phyloP scores from a whole-genome alignment of 1,139 yeast genomes.

The Oligophagozyma castellii region DNA sequence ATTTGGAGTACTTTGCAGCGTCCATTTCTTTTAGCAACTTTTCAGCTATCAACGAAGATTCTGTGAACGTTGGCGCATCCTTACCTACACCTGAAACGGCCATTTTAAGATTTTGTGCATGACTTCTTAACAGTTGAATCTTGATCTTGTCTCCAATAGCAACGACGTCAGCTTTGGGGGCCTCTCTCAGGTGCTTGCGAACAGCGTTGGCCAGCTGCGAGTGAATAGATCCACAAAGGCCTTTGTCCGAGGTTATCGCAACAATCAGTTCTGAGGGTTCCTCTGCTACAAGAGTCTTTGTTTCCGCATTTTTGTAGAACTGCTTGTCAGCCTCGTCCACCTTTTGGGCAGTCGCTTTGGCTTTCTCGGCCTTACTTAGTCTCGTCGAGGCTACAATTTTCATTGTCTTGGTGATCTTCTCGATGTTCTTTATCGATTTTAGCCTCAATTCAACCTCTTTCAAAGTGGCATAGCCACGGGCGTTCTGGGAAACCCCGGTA shows the following conservation, averaged over 20 bases:
- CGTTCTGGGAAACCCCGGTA: too few species aligned
- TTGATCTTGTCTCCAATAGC: constrained; percentile 91
- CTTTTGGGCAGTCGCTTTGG: constrained; percentile 79
- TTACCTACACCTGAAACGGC: constrained; percentile 87
- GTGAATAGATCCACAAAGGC: constrained; percentile 97
- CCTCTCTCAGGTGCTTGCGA: constrained; percentile 46
- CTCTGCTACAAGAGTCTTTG: constrained; percentile 38
- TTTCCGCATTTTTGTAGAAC: constrained; percentile 73
- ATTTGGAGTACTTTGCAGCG: constrained; percentile 44
- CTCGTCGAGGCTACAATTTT: constrained; percentile 98
- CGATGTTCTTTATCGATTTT: constrained; percentile 96
- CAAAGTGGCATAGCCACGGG: constrained; percentile 90
- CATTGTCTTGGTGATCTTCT: constrained; percentile 99
- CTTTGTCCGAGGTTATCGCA: constrained; percentile 93
- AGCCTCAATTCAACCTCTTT: constrained; percentile 98
- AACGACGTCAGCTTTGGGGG: constrained; percentile 66
- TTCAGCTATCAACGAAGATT: constrained; percentile 81
- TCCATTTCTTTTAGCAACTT: constrained; percentile 49
- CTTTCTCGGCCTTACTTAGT: constrained; percentile 89
- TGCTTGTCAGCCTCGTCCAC: constrained; percentile 72
- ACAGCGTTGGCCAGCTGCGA: constrained; percentile 86
- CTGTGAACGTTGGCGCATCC: constrained; percentile 88
- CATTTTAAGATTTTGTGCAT: constrained; percentile 53
- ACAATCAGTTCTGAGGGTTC: constrained; percentile 56
- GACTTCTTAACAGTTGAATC: constrained; percentile 76